Evolutionary conservation across 306 rosid species (phyloP), one percentile per base, ranked within the genome.

Genomic region (Clitoria ternatea): DNA sequence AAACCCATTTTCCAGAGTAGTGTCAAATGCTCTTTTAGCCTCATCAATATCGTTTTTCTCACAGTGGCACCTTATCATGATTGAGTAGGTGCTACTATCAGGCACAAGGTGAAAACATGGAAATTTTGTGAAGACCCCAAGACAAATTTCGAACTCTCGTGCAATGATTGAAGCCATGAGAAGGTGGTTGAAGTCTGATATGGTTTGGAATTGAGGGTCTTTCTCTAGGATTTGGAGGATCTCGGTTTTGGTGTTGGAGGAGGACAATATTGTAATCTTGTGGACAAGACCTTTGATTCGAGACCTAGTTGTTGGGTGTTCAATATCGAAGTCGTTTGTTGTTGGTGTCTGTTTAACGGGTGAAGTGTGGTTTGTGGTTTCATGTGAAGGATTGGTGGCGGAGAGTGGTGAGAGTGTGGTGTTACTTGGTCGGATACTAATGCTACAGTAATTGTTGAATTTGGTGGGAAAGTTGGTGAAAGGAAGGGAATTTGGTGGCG

Each of bases 61-160:
- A 68, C 97, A 89, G 56, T 84, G 61, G 77, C 87, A 87, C 70
- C 83, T 86, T 57, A 89, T 69, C 67, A 83, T 52, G 55, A 85
- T 57, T n/a, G 84, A 91, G 44, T 74, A 79, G 0, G 97, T 91
- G 82, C 79, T 70, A 14, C 73, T 72, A 84, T 91, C 85, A 17
- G 96, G 88, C 13, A 35, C 70, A 15, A 89, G 70, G 6, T 79
- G 66, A 5, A 42, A 80, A 74, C 80, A 69, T 6, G 80, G 66
- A 1, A 85, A 10, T 61, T 79, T 70, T 48, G 65, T 22, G 40
- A 83, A 83, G 52, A 87, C 59, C 7, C 15, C 66, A 60, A 76
- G 70, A 32, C 91, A 87, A 75, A 80, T n/a, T 0, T 78, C 69
- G 14, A 29, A 56, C 36, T 85, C 60, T 30, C 66, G 43, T 13